Conservation (phyloP, 768 basidiomycete genomes). For the Pleurotus salmoneostramineus region DNA sequence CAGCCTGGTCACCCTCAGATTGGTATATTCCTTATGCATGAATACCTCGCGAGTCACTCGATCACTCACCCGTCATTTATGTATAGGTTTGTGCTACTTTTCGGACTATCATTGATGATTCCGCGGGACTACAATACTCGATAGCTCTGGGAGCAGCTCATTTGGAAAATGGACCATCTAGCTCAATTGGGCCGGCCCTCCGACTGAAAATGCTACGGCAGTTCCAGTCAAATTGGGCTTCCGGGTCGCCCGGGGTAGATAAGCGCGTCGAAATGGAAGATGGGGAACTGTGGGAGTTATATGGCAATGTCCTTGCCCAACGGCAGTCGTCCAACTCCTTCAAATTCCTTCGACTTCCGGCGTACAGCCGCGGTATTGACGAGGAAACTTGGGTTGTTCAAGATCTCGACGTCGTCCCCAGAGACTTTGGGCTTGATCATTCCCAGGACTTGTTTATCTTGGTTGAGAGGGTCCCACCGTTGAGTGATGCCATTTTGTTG, state of each 20-base stretch:
- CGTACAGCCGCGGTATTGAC: conserved; percentile 40
- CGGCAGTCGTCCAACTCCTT: conserved; percentile 24
- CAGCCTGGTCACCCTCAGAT: conserved; percentile 20
- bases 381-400: conserved; percentile 40
- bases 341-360: conserved; percentile 46
- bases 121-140: conserved; percentile 31
- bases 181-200: conserved; percentile 21
- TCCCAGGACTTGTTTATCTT: conserved; percentile 61
- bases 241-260: conserved; percentile 29
- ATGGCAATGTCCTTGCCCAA: conserved; percentile 53
- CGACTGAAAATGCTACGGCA: conserved; percentile 34
- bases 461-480: conserved; percentile 25
- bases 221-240: conserved; percentile 34
- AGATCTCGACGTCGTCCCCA: conserved; percentile 28
- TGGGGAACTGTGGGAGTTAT: conserved; percentile 54
- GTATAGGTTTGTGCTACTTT: conserved; percentile 29
- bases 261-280: conserved; percentile 31
- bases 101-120: conserved; percentile 19
- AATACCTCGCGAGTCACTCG: not conserved
- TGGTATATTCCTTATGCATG: conserved; percentile 13
- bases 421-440: conserved; percentile 66
- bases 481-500: not conserved
- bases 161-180: conserved; percentile 32
- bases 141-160: conserved; percentile 44
- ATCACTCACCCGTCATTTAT: no score